Evolutionary conservation across 1,284 basidiomycete species (phyloP), one percentile per base, ranked within the genome.

Genomic region (Heterobasidion irregulare): DNA sequence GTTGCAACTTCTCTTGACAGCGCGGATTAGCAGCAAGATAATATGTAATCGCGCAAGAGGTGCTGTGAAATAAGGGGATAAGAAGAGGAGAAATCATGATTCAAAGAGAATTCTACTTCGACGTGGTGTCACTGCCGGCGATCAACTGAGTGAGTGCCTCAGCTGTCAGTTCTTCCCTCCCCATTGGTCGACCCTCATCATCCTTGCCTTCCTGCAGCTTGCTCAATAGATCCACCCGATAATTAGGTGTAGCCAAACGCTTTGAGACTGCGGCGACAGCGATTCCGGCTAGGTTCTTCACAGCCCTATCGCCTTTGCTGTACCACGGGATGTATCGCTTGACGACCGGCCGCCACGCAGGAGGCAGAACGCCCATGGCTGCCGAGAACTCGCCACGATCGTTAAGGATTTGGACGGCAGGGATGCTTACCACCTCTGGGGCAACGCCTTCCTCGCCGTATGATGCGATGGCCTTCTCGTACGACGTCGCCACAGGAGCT

Each of bases 361-460:
- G 75, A 0, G 92, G 89, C 16, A 94, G 74, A 10, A 84, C 82
- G 43, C 93, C 94, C 74, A 94, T 83, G 0, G 91, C 84, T 49
- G 90, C 89, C 2, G 87, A 88, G 68, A 79, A 94, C 66, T 94
- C 92, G 55, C 94, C 94, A 19, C 94, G 87, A 57, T 88, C 87
- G 68, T 96, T 95, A 55, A 97, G 79, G 60, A 95, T 92, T 65
- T 88, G 73, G 48, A 95, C 84, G 10, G 92, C 94, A 2, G 91
- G 88, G 53, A 93, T 83, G 64, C 85, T 74, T 36, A 78, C 66
- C 48, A 81, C 75, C 56, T 82, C 75, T 43, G 65, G 68, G 16
- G 70, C 65, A 43, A 60, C 64, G 13, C 66, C 63, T 13, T 75
- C 70, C 32, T 72, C 70, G 47, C 81, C 82, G 56, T 86, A 85